Conservation (phyloP, 805 yeast species). For the Torulaspora microellipsoides region DNA sequence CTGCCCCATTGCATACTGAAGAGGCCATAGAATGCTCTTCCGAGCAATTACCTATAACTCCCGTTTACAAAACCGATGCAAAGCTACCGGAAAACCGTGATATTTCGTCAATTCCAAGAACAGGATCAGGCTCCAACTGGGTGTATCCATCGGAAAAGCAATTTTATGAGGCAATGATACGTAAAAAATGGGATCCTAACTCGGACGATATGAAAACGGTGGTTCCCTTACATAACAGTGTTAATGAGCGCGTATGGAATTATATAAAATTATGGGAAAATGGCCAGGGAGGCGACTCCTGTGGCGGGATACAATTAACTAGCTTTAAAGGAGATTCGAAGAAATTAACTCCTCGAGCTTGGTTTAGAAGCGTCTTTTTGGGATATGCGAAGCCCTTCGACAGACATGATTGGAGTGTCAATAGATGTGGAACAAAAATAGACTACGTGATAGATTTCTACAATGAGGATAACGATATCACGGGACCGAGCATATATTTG, state of each 20-base stretch:
- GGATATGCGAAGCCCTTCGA: slow-evolving; percentile 85
- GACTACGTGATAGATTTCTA: slow-evolving; percentile 95
- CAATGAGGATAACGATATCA: slow-evolving; percentile 30
- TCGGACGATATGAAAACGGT: slow-evolving; percentile 82
- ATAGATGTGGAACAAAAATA: slow-evolving; percentile 75
- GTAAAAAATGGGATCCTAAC: slow-evolving; percentile 83
- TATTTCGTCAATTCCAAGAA: slow-evolving; percentile 77
- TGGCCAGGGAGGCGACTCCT: slow-evolving; percentile 49
- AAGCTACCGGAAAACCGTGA: slow-evolving; percentile 69
- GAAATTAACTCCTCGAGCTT: slow-evolving; percentile 84
- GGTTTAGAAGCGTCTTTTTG: slow-evolving; percentile 51
- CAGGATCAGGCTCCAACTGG: slow-evolving; percentile 71
- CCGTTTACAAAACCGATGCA: slow-evolving; percentile 35
- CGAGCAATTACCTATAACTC: slow-evolving; percentile 30
- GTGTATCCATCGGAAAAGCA: slow-evolving; percentile 93
- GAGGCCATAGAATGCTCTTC: slow-evolving; percentile 44
- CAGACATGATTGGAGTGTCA: slow-evolving; percentile 90
- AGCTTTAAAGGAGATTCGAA: slow-evolving; percentile 86
- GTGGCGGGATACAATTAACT: slow-evolving; percentile 83
- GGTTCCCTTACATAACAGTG: slow-evolving; percentile 91
- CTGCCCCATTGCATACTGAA: slow-evolving; percentile 18
- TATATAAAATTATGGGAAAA: slow-evolving; percentile 82
- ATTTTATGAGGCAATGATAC: slow-evolving; percentile 87
- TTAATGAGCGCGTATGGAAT: slow-evolving; percentile 89
- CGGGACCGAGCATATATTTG: slow-evolving; percentile 59